A percentile compares a stretch with the other conserved stretches of the same genome.
Evolutionary conservation across 805 yeast genomes (phyloP).

Genomic region (Huiozyma naganishii): DNA sequence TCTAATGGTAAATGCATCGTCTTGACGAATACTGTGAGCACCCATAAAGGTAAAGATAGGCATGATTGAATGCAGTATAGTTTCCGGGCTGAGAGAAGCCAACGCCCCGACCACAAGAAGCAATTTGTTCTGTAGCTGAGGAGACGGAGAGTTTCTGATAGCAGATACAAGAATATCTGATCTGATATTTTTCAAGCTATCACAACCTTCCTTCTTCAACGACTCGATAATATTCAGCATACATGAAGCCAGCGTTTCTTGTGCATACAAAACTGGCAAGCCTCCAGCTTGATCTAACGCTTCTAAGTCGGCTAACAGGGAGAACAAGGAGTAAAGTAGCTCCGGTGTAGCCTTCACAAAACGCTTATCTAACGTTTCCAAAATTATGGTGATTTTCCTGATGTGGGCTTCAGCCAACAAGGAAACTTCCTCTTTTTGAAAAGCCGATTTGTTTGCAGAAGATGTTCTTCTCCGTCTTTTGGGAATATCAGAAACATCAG

Average conservation of each 20-base stretch:
- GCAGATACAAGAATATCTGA: constrained; percentile 88
- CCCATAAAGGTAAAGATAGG: constrained; percentile 99
- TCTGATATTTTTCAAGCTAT: constrained; percentile 60
- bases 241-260: constrained; percentile 81
- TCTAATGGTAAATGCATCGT: constrained; percentile 86
- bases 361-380: constrained; percentile 64
- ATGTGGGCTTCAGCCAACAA: constrained; percentile 69
- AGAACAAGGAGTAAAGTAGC: constrained; percentile 43
- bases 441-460: constrained; percentile 65
- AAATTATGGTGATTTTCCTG: constrained; percentile 61
- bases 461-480: constrained; percentile 74
- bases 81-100: constrained; percentile 83
- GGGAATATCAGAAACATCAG: constrained; percentile 35
- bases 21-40: constrained; percentile 91
- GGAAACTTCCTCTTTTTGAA: constrained; percentile 56
- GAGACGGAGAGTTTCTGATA: constrained; percentile 79
- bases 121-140: constrained; percentile 87
- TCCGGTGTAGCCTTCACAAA: constrained; percentile 30
- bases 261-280: constrained; percentile 81
- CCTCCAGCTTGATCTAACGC: constrained; percentile 86
- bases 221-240: constrained; percentile 58
- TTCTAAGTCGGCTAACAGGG: constrained; percentile 61
- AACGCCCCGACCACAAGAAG: constrained; percentile 76
- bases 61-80: constrained; percentile 91
- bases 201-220: constrained; percentile 33